Percentiles rank a stretch among this genome's conserved stretches.
phyloP scores from a whole-genome alignment of 2,329 filamentous ascomycete genomes.

The Xylaria sp. region DNA sequence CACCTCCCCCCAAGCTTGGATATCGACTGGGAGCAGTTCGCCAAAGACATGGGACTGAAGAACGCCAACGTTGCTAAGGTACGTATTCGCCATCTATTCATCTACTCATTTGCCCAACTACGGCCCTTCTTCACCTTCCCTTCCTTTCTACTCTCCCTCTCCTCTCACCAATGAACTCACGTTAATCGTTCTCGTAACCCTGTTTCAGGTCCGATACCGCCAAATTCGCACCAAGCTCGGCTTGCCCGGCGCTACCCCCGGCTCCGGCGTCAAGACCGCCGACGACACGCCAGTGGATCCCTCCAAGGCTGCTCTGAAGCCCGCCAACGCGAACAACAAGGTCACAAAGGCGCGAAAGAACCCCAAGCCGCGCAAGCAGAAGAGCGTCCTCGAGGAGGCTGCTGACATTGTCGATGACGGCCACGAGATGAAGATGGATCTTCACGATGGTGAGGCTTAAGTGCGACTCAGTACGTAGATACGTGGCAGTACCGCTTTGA shows the following conservation, averaged over 20 bases:
- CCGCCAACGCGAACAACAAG: constrained; percentile 20
- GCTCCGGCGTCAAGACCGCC: no score
- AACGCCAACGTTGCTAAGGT: constrained; percentile 39
- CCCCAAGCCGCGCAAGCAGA: constrained; percentile 12
- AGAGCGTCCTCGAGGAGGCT: background rate
- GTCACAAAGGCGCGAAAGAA: constrained; percentile 25
- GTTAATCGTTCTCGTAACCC: background rate
- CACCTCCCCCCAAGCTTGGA: constrained; percentile 37
- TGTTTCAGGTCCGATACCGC: constrained; percentile 15
- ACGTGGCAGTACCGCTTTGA: background rate
- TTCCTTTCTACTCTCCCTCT: background rate
- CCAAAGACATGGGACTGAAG: constrained; percentile 40
- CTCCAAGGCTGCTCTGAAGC: background rate
- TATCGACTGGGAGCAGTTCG: constrained; percentile 39
- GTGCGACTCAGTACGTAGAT: background rate
- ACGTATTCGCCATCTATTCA: constrained; percentile 5
- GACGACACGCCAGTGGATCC: no score
- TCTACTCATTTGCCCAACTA: background rate
- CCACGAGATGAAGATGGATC: background rate
- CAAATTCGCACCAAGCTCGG: constrained; percentile 35
- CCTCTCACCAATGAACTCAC: background rate
- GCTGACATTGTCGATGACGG: background rate
- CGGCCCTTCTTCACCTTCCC: background rate
- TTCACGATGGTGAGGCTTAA: background rate
- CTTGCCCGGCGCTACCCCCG: background rate